These are phyloP conservation scores for Urtica urens DNA, from an alignment of 306 rosid species.

Conservation along the genomic window DNA sequence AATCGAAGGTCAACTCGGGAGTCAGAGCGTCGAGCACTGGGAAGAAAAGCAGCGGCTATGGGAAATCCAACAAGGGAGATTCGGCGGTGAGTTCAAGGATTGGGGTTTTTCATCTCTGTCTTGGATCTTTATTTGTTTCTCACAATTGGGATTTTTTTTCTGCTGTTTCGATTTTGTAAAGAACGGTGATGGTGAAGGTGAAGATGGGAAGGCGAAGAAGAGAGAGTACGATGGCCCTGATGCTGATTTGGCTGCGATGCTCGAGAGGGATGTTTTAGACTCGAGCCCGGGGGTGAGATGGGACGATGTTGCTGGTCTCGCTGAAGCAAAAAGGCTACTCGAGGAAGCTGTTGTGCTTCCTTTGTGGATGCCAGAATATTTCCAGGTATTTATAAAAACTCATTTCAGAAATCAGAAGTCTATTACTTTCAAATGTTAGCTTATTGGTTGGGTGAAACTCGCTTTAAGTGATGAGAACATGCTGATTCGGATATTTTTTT, in stretches of 20 bases:
- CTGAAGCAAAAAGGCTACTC: conserved; percentile 89
- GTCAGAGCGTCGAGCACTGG: conserved; percentile 47
- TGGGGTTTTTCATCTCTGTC: background rate
- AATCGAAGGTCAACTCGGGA: conserved; percentile 43
- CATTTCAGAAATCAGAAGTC: background rate
- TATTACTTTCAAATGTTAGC: background rate
- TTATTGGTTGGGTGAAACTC: too few species aligned
- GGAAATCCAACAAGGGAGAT: conserved; percentile 62
- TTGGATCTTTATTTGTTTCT: background rate
- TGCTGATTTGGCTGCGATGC: conserved; percentile 98
- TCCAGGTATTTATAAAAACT: conserved; percentile 46
- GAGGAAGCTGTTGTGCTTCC: conserved; percentile 99
- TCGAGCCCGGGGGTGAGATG: conserved; percentile 97
- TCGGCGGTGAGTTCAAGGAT: conserved; percentile 36
- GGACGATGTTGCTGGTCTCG: conserved; percentile 95
- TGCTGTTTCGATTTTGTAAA: too few species aligned
- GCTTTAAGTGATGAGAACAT: too few species aligned
- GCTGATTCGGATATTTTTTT: too few species aligned
- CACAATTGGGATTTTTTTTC: too few species aligned
- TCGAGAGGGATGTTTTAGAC: conserved; percentile 91
- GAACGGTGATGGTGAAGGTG: conserved; percentile 69
- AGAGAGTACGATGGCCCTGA: conserved; percentile 91
- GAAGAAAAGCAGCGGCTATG: conserved; percentile 48
- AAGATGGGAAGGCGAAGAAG: conserved; percentile 74
- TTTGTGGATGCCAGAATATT: conserved; percentile 97